Conservation (phyloP, 176 grass and related monocot species). For the Dendrocalamus sinicus region DNA sequence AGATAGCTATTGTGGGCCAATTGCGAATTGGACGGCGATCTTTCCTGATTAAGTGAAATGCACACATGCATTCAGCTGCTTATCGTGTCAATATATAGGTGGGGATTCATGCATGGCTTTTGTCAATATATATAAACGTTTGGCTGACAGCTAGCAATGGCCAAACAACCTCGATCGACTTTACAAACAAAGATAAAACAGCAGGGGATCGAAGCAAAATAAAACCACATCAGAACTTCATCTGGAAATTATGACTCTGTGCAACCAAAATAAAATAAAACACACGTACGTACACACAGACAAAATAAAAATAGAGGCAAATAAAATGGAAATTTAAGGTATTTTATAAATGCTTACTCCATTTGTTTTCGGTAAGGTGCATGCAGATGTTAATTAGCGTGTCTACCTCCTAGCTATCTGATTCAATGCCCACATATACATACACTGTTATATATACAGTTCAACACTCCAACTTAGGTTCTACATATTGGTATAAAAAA, state of each 20-base stretch:
- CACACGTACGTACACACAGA: neutral
- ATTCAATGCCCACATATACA: neutral
- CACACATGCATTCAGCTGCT: slow-evolving; percentile 17
- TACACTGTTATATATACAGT: neutral
- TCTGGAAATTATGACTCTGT: neutral
- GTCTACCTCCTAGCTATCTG: neutral
- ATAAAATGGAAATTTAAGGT: neutral
- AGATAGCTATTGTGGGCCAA: slow-evolving; percentile 32
- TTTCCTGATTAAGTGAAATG: slow-evolving; percentile 38
- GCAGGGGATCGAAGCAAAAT: neutral
- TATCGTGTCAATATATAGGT: slow-evolving; percentile 14
- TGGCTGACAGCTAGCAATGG: neutral
- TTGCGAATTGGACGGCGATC: slow-evolving; percentile 15
- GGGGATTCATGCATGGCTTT: neutral
- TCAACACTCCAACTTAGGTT: neutral
- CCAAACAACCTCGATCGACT: neutral
- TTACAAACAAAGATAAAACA: neutral
- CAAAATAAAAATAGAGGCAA: neutral
- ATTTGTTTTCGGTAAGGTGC: neutral
- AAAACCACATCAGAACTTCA: too few species aligned
- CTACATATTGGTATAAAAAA: neutral
- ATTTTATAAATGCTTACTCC: neutral
- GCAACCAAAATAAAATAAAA: neutral
- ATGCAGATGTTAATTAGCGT: neutral
- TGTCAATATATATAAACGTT: neutral